Conservation (phyloP, 257 asterid species). For the Salvia hispanica region DNA sequence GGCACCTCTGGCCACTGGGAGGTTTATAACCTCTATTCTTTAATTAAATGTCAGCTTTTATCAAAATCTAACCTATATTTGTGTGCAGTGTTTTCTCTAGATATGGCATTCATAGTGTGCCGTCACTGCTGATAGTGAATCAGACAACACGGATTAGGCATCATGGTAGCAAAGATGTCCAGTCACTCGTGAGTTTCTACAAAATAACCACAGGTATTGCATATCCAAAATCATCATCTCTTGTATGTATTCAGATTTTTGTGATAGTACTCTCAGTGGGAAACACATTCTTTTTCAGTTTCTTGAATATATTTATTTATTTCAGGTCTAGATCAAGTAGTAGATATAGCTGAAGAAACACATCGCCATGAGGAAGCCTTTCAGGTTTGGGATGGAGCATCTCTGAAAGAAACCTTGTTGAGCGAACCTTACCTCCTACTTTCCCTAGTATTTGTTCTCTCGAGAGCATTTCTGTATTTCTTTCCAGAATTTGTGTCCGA, state of each 20-base stretch:
- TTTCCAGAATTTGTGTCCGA: slow-evolving; percentile 50
- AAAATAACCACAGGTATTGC: slow-evolving; percentile 66
- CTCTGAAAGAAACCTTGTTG: slow-evolving; percentile 41
- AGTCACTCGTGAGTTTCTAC: slow-evolving; percentile 58
- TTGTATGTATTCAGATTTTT: slow-evolving; percentile 13
- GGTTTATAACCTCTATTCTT: slow-evolving; percentile 5
- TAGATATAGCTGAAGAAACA: slow-evolving; percentile 39
- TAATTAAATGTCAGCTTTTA: slow-evolving; percentile 13
- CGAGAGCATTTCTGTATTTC: slow-evolving; percentile 48
- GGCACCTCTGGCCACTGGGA: neutral
- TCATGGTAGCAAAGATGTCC: slow-evolving; percentile 66
- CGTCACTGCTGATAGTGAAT: slow-evolving; percentile 67
- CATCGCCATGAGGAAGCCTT: slow-evolving; percentile 25
- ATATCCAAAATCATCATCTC: slow-evolving; percentile 1
- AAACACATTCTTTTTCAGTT: neutral
- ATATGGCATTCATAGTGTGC: slow-evolving; percentile 82
- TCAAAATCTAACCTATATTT: slow-evolving; percentile 30
- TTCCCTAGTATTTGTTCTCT: slow-evolving; percentile 46
- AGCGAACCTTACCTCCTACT: slow-evolving; percentile 56
- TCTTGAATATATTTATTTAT: slow-evolving; percentile 14
- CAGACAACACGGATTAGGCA: slow-evolving; percentile 49
- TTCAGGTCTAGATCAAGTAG: slow-evolving; percentile 51
- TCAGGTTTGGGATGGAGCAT: slow-evolving; percentile 37
- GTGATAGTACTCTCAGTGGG: neutral
- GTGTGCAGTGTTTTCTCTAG: slow-evolving; percentile 68